These are phyloP conservation scores for Amanita exitialis DNA, from an alignment of 768 basidiomycete species.

Conservation along the genomic window DNA sequence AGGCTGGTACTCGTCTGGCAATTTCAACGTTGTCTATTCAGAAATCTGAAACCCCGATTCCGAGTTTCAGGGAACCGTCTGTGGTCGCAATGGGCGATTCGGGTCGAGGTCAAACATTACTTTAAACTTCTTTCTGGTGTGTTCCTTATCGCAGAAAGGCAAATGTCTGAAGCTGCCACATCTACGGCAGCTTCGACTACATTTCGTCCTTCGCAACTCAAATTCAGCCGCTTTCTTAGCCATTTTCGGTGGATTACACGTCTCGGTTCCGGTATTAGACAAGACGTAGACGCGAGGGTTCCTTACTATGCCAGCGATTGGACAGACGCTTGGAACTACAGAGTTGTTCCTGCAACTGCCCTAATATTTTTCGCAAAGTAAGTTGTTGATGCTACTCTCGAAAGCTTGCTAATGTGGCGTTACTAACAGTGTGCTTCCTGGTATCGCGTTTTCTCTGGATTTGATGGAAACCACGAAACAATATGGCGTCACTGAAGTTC, in stretches of 20 bases:
- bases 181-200: not conserved
- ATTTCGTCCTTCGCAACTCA: conserved; percentile 9
- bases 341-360: conserved; percentile 79
- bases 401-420: not conserved
- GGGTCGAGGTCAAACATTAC: too few relatives aligned
- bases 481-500: conserved; percentile 85
- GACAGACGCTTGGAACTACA: conserved; percentile 87
- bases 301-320: conserved; percentile 86
- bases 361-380: conserved; percentile 84
- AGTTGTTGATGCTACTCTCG: conserved; percentile 13
- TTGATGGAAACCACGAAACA: conserved; percentile 84
- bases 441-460: conserved; percentile 86
- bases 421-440: conserved; percentile 61
- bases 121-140: too few relatives aligned
- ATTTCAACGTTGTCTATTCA: too few relatives aligned
- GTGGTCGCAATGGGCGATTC: too few relatives aligned
- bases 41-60: too few relatives aligned
- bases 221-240: not conserved
- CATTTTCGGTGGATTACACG: conserved; percentile 18
- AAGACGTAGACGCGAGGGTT: conserved; percentile 58
- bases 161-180: not conserved
- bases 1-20: too few relatives aligned
- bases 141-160: not conserved
- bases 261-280: conserved; percentile 51
- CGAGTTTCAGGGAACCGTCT: too few relatives aligned